Evolutionary conservation across 2,329 filamentous ascomycete genomes (phyloP).

Genomic region (Cladosporium cucumerinum): DNA sequence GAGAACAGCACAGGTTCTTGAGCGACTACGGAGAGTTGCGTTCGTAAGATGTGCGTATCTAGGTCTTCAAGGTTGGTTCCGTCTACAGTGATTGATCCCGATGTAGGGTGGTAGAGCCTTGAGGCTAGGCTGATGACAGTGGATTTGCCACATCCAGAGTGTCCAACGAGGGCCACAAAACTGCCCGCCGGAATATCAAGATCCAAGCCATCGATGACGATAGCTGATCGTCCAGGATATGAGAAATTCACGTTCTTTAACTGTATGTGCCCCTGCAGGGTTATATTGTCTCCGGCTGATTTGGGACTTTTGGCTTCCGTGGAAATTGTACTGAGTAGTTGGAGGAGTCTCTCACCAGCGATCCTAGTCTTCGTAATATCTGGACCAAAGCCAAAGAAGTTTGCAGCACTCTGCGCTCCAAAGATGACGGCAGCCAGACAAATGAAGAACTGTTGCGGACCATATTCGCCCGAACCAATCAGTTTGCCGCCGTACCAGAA

Average conservation of each 20-base stretch:
- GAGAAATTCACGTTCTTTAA: conserved; percentile 36
- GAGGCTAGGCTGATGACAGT: conserved; percentile 62
- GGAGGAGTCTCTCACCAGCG: conserved; percentile 44
- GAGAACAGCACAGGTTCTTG: conserved; percentile 49
- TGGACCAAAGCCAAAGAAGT: conserved; percentile 61
- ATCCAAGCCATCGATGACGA: conserved; percentile 36
- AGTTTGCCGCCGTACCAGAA: conserved; percentile 38
- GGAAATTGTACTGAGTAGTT: conserved; percentile 32
- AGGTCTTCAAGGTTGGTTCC: conserved; percentile 35
- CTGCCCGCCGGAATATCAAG: conserved; percentile 41
- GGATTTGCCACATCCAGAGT: conserved; percentile 69
- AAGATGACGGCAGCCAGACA: conserved; percentile 41
- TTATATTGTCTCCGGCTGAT: background rate
- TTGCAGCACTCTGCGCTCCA: conserved; percentile 64
- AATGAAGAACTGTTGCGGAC: conserved; percentile 50
- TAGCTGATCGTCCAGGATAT: conserved; percentile 43
- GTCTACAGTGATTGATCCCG: conserved; percentile 57
- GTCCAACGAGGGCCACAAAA: conserved; percentile 67
- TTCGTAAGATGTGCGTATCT: conserved; percentile 38
- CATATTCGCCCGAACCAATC: conserved; percentile 34
- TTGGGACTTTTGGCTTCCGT: background rate
- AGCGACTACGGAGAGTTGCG: conserved; percentile 43
- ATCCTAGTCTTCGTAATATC: conserved; percentile 35
- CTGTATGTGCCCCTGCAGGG: background rate
- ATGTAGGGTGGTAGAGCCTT: conserved; percentile 65